Evolutionary conservation across 1,139 yeast species (phyloP), one percentile per base, ranked within the genome.

Genomic region (Pneumocystis jirovecii): DNA sequence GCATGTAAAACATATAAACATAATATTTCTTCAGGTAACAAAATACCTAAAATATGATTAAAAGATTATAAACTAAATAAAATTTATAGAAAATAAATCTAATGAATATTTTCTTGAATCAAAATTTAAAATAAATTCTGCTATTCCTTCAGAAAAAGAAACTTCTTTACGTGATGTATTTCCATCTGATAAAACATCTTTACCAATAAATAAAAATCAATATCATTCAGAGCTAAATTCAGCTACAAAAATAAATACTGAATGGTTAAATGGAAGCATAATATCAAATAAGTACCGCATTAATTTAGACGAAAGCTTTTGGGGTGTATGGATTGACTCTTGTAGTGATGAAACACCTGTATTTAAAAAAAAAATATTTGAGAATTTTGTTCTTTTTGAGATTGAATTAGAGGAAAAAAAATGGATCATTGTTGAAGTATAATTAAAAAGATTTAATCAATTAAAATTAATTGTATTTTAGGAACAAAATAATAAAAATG

Each of bases 261-360:
- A 60, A 29, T 60, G 45, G 45, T 31, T 39, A n/a, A 42, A 60
- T 31, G 45, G 25, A 39, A 42, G 61, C 12, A 60, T 31, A 39
- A 60, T 60, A 60, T 39, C 44, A 60, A 39, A 42, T 21, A 42
- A 21, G 15, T 10, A 15, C 12, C 31, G 44, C 3, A 60, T 60
- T 39, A 39, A 10, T 39, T 60, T 60, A 42, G 61, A 60, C 29
- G 61, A 60, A 39, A 42, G 45, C 40, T 60, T 60, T 25, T 60
- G 61, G 61, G 61, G 19, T 25, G 61, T 60, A 21, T 60, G 61
- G 61, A 60, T 60, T 21, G 61, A 60, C 7, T 39, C 45, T 12
- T 42, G 44, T 21, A 42, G 45, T 15, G 61, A 39, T 21, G 61
- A 60, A 60, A 60, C 61, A 25, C 45, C 45, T 42, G 17, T 39